Conservation (phyloP, 2,329 filamentous ascomycete genomes). For the Hypoxylon sp. region DNA sequence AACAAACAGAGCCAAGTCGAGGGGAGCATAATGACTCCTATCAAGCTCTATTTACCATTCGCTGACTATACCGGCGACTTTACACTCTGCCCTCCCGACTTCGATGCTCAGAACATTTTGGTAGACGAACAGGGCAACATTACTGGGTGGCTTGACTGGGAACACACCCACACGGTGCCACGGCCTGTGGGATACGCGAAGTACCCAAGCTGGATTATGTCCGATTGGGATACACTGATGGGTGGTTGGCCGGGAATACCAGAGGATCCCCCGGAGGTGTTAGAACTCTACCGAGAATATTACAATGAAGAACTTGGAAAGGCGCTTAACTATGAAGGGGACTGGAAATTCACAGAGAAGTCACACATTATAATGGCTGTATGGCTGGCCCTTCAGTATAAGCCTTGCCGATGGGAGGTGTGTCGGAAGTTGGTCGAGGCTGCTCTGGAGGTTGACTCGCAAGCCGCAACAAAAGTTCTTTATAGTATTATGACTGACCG, state of each 20-base stretch:
- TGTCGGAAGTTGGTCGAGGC: conserved; percentile 11
- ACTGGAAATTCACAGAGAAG: conserved; percentile 20
- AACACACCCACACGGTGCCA: conserved; percentile 14
- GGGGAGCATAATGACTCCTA: background rate
- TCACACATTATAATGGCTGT: conserved; percentile 20
- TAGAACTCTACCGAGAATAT: conserved; percentile 10
- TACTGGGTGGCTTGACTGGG: conserved; percentile 24
- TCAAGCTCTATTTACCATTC: background rate
- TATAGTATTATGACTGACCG: background rate
- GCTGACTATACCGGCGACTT: background rate
- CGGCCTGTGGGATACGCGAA: conserved; percentile 3
- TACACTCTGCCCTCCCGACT: conserved; percentile 21
- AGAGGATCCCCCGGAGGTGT: conserved; percentile 4
- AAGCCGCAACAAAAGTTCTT: background rate
- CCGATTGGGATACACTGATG: conserved; percentile 12
- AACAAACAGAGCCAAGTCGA: background rate
- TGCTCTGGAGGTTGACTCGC: background rate
- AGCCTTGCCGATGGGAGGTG: background rate
- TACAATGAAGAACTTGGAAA: conserved; percentile 11
- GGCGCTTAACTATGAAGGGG: background rate
- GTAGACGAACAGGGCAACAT: conserved; percentile 29
- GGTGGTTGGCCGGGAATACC: background rate
- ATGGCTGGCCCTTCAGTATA: conserved; percentile 12
- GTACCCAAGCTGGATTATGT: conserved; percentile 18
- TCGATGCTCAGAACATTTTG: conserved; percentile 22